Conservation (phyloP, 2,329 filamentous ascomycete species). For the Fusarium avenaceum region DNA sequence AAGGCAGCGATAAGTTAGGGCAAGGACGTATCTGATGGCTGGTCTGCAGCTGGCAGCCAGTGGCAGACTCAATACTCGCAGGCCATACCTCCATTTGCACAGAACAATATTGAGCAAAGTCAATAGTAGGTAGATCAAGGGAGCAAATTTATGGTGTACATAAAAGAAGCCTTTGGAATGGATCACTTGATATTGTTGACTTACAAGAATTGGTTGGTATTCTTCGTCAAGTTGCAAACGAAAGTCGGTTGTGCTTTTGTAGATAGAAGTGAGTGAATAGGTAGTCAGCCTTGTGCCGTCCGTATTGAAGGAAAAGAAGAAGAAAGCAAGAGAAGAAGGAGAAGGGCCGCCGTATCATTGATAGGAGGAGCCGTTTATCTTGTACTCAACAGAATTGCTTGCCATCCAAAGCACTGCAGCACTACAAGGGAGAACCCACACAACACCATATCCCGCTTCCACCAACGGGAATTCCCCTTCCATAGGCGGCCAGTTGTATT, state of each 20-base stretch:
- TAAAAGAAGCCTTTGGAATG: background rate
- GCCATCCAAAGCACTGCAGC: constrained; percentile 26
- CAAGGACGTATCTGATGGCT: constrained; percentile 5
- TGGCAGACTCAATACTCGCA: constrained; percentile 24
- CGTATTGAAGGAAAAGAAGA: background rate
- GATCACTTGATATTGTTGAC: constrained; percentile 2
- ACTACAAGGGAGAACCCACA: constrained; percentile 8
- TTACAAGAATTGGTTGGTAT: constrained; percentile 8
- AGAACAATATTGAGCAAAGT: background rate
- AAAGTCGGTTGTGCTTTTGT: constrained; percentile 1
- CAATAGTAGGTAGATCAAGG: background rate
- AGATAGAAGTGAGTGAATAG: constrained; percentile 8
- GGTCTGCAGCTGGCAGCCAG: constrained; percentile 30
- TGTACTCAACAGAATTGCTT: constrained; percentile 30
- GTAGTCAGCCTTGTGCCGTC: background rate
- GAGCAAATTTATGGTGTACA: too few species aligned
- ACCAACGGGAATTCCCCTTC: constrained; percentile 18
- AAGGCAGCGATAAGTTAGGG: constrained; percentile 8
- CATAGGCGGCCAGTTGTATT: constrained; percentile 18
- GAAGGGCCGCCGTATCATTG: background rate
- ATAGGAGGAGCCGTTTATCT: constrained; percentile 31
- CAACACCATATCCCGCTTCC: constrained; percentile 17
- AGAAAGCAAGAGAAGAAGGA: background rate
- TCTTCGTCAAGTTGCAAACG: constrained; percentile 9
- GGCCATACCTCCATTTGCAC: background rate